Conservation (phyloP, 495 filamentous ascomycete genomes). For the Hyaloscypha bicolor region DNA sequence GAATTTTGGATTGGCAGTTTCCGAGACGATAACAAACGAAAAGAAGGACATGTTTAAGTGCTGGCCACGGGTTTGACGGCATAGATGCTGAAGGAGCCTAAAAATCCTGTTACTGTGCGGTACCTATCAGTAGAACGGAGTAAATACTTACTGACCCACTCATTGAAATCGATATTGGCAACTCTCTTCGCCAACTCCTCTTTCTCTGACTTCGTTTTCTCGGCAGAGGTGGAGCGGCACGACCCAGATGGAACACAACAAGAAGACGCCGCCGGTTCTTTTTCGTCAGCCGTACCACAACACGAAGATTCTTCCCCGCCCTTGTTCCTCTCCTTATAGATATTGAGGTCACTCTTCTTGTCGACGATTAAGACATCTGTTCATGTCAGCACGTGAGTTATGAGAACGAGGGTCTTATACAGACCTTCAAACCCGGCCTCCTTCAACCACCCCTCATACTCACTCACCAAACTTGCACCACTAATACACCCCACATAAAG, state of each 20-base stretch:
- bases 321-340: constrained; percentile 49
- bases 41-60: not conserved
- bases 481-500: constrained; percentile 35
- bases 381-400: constrained; percentile 2
- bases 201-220: constrained; percentile 7
- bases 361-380: constrained; percentile 57
- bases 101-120: constrained; percentile 19
- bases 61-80: constrained; percentile 38
- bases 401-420: not conserved
- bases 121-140: not conserved
- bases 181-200: constrained; percentile 16
- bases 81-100: constrained; percentile 48
- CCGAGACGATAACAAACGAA: too few species aligned
- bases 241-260: not conserved
- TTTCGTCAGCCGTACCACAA: constrained; percentile 16
- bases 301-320: constrained; percentile 21
- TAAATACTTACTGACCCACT: constrained; percentile 51
- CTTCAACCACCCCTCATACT: constrained; percentile 58
- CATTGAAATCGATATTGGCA: constrained; percentile 46
- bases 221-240: not conserved
- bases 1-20: too few species aligned
- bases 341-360: constrained; percentile 56
- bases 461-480: constrained; percentile 54
- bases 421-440: constrained; percentile 58
- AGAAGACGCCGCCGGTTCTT: not conserved